Conservation (phyloP, 495 filamentous ascomycete genomes). For the Jackrogersella minutella region DNA sequence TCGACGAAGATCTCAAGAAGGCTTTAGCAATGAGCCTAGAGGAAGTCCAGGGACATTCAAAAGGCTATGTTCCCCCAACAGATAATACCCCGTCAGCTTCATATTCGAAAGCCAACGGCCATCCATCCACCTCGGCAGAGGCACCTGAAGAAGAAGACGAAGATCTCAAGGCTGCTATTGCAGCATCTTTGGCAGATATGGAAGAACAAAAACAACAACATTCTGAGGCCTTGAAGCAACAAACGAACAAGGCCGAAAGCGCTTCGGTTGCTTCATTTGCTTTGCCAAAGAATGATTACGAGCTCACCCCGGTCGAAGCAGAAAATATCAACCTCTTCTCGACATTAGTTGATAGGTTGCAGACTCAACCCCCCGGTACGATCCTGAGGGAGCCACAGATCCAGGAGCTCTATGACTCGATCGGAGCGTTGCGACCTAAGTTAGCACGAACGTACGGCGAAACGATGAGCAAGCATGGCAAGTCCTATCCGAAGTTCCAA, state of each 20-base stretch:
- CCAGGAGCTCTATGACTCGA: slow-evolving; percentile 97
- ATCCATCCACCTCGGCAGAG: slow-evolving; percentile 48
- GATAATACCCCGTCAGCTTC: slow-evolving; percentile 44
- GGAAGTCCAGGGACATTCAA: slow-evolving; percentile 75
- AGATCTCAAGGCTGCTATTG: slow-evolving; percentile 94
- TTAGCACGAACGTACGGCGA: slow-evolving; percentile 96
- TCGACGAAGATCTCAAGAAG: slow-evolving; percentile 92
- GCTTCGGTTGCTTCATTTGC: slow-evolving; percentile 52
- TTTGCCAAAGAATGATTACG: slow-evolving; percentile 87
- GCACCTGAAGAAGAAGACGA: slow-evolving; percentile 84
- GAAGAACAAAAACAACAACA: slow-evolving; percentile 96
- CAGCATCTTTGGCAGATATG: slow-evolving; percentile 96
- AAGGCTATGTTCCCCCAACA: slow-evolving; percentile 52
- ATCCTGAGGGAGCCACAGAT: slow-evolving; percentile 96
- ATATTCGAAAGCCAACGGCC: slow-evolving; percentile 52
- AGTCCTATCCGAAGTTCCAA: slow-evolving; percentile 37
- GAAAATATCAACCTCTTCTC: slow-evolving; percentile 98
- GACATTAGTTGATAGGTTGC: slow-evolving; percentile 91
- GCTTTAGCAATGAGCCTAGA: slow-evolving; percentile 97
- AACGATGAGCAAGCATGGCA: slow-evolving; percentile 99
- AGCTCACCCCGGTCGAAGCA: slow-evolving; percentile 90
- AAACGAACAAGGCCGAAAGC: slow-evolving; percentile 57
- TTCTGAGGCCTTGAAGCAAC: slow-evolving; percentile 79
- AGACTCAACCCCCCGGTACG: slow-evolving; percentile 94
- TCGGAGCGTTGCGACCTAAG: slow-evolving; percentile 90